Evolutionary conservation across 352 stramenopile species (phyloP), one percentile per base, ranked within the genome.

Genomic region (Aphanomyces euteiches): DNA sequence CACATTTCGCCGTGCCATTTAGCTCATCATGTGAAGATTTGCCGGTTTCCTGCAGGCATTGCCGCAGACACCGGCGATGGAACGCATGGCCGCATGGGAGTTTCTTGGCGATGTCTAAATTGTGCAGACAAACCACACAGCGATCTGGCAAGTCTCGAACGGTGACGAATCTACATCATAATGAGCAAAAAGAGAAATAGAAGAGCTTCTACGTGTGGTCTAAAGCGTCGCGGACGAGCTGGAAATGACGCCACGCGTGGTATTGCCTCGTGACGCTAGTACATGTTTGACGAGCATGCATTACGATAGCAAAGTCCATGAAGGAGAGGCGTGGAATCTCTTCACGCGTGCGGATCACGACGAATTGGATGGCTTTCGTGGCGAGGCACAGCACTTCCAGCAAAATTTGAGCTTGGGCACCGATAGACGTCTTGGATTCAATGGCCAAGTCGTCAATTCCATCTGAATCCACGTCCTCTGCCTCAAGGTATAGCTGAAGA

Each of bases 61-160:
- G 54, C 8, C 54, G 54, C 54, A 61, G 34, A 61, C 54, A 61
- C 12, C 36, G 54, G 0, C 54, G 54, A n/a, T 61, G 54, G 21
- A 61, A 61, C 5, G 6, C 43, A 37, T 61, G 54, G 54, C 54
- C 54, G 37, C 54, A 61, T 17, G 54, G 15, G 17, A 61, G 28
- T 37, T 61, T 7, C n/a, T 17, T 61, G 19, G 54, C 54, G 28
- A 39, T 41, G 19, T 19, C 36, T 10, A 61, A 13, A 12, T 12
- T 12, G 43, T 61, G 54, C 6, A 61, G 54, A 37, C 54, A 61
- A n/a, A 61, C 36, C 15, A 61, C 54, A 37, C 54, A 61, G 19
- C 36, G 54, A 12, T 40, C 54, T 28, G 39, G 17, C 28, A 37
- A 28, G n/a, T 39, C 54, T n/a, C 10, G 17, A 7, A 61, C 54